Evolutionary conservation across 2,329 filamentous ascomycete genomes (phyloP).

Genomic region (Microsporum audouinii): DNA sequence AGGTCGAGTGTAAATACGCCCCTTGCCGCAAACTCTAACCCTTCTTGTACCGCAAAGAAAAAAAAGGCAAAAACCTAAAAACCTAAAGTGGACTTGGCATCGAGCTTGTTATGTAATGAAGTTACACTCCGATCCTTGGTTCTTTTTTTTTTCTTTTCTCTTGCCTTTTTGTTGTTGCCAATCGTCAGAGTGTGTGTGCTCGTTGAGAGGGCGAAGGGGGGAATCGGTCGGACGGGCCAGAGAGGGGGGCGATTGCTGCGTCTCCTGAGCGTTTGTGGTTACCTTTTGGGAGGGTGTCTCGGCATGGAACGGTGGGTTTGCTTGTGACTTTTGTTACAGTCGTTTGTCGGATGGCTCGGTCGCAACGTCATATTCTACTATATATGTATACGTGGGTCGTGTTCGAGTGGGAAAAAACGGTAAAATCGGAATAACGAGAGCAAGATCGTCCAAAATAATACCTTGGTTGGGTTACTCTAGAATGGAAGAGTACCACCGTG

Average conservation of each 20-base stretch:
- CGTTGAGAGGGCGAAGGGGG: not conserved
- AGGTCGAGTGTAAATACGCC: not conserved
- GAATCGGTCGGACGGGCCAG: not conserved
- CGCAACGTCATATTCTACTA: not conserved
- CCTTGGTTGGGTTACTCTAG: not conserved
- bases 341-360: not conserved
- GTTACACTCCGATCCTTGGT: not conserved
- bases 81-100: slow-evolving; percentile 14
- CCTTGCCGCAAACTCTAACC: not conserved
- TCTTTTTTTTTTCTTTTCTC: not conserved
- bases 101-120: slow-evolving; percentile 10
- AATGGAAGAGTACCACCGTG: not conserved
- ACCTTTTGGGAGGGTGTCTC: not conserved
- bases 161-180: not conserved
- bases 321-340: not conserved
- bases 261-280: not conserved
- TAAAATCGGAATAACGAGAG: slow-evolving; percentile 1
- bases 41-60: not conserved
- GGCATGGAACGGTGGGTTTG: not conserved
- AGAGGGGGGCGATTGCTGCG: not conserved
- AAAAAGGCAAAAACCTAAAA: slow-evolving; percentile 11
- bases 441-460: not conserved
- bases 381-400: not conserved
- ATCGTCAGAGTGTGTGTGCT: not conserved
- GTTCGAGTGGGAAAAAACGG: not conserved